phyloP scores from a whole-genome alignment of 495 filamentous ascomycete species.

The Talaromyces thailandensis region DNA sequence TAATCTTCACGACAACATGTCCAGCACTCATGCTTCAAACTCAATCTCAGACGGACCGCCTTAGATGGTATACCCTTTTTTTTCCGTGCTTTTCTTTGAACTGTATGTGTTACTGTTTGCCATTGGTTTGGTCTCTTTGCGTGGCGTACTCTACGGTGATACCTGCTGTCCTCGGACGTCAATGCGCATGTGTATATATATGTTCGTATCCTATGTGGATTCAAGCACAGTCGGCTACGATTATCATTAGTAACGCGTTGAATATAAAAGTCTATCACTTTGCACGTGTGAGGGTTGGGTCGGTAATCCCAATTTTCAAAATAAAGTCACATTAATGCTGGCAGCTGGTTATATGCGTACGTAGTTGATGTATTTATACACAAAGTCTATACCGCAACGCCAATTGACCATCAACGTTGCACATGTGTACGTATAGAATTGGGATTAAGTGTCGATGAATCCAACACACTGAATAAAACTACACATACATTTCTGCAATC shows the following conservation, averaged over 20 bases:
- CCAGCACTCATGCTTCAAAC: neutral
- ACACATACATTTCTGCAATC: neutral
- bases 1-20: constrained; percentile 2
- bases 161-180: neutral
- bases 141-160: neutral
- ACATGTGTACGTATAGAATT: no score
- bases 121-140: neutral
- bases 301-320: no score
- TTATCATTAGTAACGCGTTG: neutral
- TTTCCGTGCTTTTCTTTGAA: neutral
- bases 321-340: no score
- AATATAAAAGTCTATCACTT: neutral
- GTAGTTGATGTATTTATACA: no score
- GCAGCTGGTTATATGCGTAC: no score
- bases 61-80: no score
- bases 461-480: neutral
- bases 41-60: neutral
- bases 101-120: neutral
- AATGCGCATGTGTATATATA: neutral
- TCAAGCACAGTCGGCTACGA: neutral
- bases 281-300: no score
- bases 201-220: neutral
- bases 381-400: neutral
- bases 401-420: no score
- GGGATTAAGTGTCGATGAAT: no score